Percentiles rank a stretch among this genome's conserved stretches.
phyloP scores from a whole-genome alignment of 371 early-diverging fungal species.

The Sporodiniella umbellata region DNA sequence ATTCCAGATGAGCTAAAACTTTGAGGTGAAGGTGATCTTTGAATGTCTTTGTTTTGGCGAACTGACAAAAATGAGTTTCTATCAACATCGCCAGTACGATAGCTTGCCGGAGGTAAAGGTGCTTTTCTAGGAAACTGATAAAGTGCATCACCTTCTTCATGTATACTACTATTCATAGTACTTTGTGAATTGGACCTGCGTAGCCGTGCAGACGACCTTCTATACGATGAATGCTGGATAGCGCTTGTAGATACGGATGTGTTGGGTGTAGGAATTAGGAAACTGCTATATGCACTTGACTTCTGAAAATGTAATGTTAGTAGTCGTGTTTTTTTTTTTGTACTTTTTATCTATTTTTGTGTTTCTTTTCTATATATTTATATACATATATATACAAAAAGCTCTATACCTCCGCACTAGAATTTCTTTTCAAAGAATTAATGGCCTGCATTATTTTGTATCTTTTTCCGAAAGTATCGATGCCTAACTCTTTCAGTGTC shows the following conservation, averaged over 20 bases:
- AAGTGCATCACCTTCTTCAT: constrained; percentile 14
- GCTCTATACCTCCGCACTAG: background rate
- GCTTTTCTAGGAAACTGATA: constrained; percentile 47
- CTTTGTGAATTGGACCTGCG: constrained; percentile 20
- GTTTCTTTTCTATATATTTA: too few relatives aligned
- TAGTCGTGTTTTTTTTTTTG: too few relatives aligned
- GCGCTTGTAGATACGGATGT: constrained; percentile 22
- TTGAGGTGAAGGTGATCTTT: constrained; percentile 35
- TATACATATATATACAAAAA: too few relatives aligned
- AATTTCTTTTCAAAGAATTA: constrained; percentile 40
- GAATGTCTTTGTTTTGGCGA: constrained; percentile 4
- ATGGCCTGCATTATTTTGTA: constrained; percentile 72
- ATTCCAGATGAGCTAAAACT: constrained; percentile 29
- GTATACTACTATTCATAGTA: background rate
- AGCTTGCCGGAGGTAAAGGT: constrained; percentile 31
- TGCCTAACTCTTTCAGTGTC: constrained; percentile 68
- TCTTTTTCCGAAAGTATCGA: constrained; percentile 65
- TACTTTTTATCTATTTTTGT: too few relatives aligned
- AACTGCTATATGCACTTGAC: background rate
- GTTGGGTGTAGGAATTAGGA: constrained; percentile 12
- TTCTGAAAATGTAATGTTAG: background rate
- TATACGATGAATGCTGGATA: constrained; percentile 7
- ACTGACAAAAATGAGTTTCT: background rate
- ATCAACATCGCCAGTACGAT: background rate
- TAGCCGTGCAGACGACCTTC: constrained; percentile 6